Evolutionary conservation across 495 filamentous ascomycete species (phyloP), one percentile per base, ranked within the genome.

Genomic region (Penicillium maclennaniae): DNA sequence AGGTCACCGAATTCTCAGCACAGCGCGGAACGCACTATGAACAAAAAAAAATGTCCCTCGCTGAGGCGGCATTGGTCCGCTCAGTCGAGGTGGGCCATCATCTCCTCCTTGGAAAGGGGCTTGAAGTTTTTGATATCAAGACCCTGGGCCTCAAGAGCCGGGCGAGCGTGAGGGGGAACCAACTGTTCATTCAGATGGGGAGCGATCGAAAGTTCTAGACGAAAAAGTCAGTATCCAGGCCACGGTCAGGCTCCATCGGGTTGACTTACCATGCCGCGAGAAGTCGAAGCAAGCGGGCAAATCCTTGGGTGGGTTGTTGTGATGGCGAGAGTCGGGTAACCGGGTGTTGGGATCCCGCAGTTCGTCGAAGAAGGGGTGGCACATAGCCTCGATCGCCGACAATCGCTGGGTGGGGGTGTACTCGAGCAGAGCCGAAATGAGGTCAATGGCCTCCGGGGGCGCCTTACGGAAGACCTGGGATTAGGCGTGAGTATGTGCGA

Each of bases 31-130:
- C 38, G 60, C 51, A 57, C 56, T 55, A 60, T 65, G 55, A 58
- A 52, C 45, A 60, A 64, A 58, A 67, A 67, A 60, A 65, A 66
- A 58, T 77, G 57, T 67, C 62, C 55, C 68, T 79, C 74, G 56
- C 71, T 58, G 73, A 59, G 65, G 68, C 61, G 60, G 57, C 52
- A 53, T 49, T 21, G 17, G 63, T 58, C 54, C 54, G 56, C 63
- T 95, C 90, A 98, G 74, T 98, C 93, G 72, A 98, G 80, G 69
- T 91, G 90, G 40, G 93, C 93, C 81, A 95, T 87, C 93, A 98
- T 98, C 65, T 97, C 90, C 53, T 91, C 85, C 75, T 90, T 93
- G 45, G 86, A 70, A 74, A 97, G 81, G 14, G 93, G 93, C 57
- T 81, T 87, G 67, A 98, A 91, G 67, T 92, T 92, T 69, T 97